Conservation (phyloP, 345 rosid genomes). For the Salix udensis region DNA sequence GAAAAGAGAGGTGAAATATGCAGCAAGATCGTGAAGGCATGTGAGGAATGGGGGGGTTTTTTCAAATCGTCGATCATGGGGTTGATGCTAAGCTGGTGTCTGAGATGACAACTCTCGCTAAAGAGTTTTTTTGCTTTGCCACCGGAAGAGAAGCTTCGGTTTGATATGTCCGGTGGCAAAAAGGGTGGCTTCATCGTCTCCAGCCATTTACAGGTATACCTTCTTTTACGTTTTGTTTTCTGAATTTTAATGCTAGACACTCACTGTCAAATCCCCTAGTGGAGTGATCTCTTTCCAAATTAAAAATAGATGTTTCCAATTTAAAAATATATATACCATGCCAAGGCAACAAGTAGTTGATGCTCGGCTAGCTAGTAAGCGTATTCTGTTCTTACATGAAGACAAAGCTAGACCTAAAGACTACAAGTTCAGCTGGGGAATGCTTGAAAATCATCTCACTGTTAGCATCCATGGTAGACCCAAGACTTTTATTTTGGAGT, state of each 20-base stretch:
- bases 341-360: too few species aligned
- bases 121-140: constrained; percentile 70
- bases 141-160: constrained; percentile 75
- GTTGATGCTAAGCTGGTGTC: constrained; percentile 50
- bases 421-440: too few species aligned
- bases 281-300: too few species aligned
- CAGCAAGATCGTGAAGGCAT: constrained; percentile 72
- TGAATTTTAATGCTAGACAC: background rate
- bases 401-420: too few species aligned
- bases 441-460: too few species aligned
- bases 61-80: constrained; percentile 87
- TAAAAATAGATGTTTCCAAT: too few species aligned
- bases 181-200: constrained; percentile 98
- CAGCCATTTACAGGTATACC: constrained; percentile 82
- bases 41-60: constrained; percentile 93
- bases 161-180: constrained; percentile 92
- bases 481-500: too few species aligned
- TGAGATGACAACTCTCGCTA: constrained; percentile 73
- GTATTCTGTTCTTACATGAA: too few species aligned
- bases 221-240: background rate
- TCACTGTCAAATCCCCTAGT: too few species aligned
- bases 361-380: too few species aligned
- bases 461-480: too few species aligned
- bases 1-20: constrained; percentile 62
- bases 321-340: too few species aligned